Percentiles rank a stretch among this genome's conserved stretches.
Evolutionary conservation across 1,284 basidiomycete species (phyloP).

Genomic region (Naganishia liquefaciens): DNA sequence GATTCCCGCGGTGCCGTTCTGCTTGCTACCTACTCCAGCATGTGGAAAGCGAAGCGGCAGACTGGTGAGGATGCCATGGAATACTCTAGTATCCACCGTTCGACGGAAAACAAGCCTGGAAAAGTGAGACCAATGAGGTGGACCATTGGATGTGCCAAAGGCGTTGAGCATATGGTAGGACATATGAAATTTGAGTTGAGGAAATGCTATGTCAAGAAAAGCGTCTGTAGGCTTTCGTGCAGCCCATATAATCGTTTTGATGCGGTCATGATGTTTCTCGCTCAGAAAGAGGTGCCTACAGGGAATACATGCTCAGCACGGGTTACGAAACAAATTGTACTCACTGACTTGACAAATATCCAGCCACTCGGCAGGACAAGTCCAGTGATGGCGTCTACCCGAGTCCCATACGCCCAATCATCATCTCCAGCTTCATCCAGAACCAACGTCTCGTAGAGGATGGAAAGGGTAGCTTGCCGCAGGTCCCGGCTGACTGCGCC

Average conservation of each 20-base stretch:
- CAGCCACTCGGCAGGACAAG: conserved; percentile 12
- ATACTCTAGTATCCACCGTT: not conserved
- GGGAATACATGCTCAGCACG: not conserved
- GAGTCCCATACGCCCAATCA: conserved; percentile 4
- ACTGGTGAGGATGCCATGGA: conserved; percentile 14
- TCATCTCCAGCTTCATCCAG: conserved; percentile 15
- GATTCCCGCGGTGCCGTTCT: not conserved
- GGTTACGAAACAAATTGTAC: not conserved
- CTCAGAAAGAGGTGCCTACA: conserved; percentile 16
- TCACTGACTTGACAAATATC: conserved; percentile 2
- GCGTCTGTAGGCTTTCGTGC: not conserved
- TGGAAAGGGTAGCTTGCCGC: not conserved
- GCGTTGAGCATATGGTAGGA: conserved; percentile 7
- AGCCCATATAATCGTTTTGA: conserved; percentile 3
- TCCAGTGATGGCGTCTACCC: not conserved
- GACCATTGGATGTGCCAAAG: not conserved
- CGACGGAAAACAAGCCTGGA: conserved; percentile 8
- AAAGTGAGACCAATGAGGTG: not conserved
- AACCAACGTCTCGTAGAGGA: conserved; percentile 16
- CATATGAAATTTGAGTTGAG: conserved; percentile 18
- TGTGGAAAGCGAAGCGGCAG: conserved; percentile 11
- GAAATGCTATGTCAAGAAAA: conserved; percentile 16
- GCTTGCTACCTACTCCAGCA: not conserved
- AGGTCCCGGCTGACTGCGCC: conserved; percentile 1
- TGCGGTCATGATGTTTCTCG: conserved; percentile 4